phyloP scores from a whole-genome alignment of 805 yeast species.

The Lipomyces kockii region DNA sequence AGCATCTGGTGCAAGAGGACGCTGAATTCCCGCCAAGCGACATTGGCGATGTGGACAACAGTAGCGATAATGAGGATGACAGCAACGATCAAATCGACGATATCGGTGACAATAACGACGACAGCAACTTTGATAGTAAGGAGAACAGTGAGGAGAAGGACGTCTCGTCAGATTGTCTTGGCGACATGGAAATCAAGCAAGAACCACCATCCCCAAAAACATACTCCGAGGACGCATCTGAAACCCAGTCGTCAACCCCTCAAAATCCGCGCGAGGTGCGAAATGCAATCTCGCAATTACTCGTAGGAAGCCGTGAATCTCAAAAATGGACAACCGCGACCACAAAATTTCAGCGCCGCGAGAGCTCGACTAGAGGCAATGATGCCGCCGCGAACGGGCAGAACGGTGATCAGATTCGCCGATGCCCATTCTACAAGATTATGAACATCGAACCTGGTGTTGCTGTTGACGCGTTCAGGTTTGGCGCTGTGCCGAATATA shows the following conservation, averaged over 20 bases:
- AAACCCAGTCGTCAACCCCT: background rate
- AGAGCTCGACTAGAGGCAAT: background rate
- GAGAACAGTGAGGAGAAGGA: background rate
- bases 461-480: constrained; percentile 49
- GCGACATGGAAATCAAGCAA: constrained; percentile 6
- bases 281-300: constrained; percentile 1
- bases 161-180: background rate
- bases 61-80: background rate
- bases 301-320: constrained; percentile 5
- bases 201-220: constrained; percentile 1
- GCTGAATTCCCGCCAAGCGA: background rate
- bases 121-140: background rate
- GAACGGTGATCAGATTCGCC: constrained; percentile 2
- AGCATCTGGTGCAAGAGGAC: background rate
- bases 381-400: background rate
- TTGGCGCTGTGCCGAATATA: constrained; percentile 45
- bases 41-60: background rate
- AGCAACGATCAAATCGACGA: background rate
- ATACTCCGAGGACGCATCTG: background rate
- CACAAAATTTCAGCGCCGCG: background rate
- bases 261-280: background rate
- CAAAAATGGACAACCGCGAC: constrained; percentile 13
- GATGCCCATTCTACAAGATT: constrained; percentile 45
- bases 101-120: background rate
- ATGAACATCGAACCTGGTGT: constrained; percentile 41